These are phyloP conservation scores for Lupinus albus DNA, from an alignment of 306 rosid genomes.

Conservation along the genomic window DNA sequence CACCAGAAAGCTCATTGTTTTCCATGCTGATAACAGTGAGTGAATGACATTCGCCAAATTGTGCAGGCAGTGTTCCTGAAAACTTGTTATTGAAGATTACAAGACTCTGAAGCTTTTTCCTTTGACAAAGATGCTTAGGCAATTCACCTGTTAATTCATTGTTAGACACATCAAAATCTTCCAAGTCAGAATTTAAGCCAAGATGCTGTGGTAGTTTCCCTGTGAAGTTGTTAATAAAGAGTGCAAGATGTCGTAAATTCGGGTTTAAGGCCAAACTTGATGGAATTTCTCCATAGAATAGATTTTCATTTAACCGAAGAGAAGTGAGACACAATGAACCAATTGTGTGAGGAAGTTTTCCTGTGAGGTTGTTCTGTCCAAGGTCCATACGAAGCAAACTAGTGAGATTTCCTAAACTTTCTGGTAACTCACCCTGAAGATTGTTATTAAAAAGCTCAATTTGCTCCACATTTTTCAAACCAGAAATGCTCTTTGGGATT, in stretches of 20 bases:
- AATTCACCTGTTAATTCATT: constrained; percentile 62
- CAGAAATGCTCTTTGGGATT: constrained; percentile 60
- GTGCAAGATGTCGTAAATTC: constrained; percentile 44
- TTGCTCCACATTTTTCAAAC: constrained; percentile 44
- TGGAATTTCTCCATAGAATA: constrained; percentile 67
- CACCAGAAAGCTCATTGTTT: constrained; percentile 59
- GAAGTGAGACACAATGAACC: constrained; percentile 46
- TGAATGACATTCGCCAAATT: constrained; percentile 52
- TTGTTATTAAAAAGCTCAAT: constrained; percentile 56
- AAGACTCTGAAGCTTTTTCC: constrained; percentile 49
- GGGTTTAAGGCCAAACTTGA: constrained; percentile 55
- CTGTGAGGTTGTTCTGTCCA: constrained; percentile 70
- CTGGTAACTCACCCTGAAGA: constrained; percentile 70
- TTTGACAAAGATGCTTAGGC: constrained; percentile 60
- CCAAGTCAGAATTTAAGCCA: constrained; percentile 54
- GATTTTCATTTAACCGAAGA: constrained; percentile 65
- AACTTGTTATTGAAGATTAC: constrained; percentile 59
- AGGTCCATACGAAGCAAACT: constrained; percentile 54
- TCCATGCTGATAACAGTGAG: constrained; percentile 61
- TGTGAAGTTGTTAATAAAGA: constrained; percentile 77
- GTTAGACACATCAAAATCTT: constrained; percentile 68
- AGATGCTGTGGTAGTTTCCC: constrained; percentile 63
- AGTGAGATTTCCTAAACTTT: constrained; percentile 57
- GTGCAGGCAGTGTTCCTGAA: constrained; percentile 57
- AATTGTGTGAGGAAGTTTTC: constrained; percentile 51